Conservation (phyloP, 768 basidiomycete species). For the Suillus luteus region DNA sequence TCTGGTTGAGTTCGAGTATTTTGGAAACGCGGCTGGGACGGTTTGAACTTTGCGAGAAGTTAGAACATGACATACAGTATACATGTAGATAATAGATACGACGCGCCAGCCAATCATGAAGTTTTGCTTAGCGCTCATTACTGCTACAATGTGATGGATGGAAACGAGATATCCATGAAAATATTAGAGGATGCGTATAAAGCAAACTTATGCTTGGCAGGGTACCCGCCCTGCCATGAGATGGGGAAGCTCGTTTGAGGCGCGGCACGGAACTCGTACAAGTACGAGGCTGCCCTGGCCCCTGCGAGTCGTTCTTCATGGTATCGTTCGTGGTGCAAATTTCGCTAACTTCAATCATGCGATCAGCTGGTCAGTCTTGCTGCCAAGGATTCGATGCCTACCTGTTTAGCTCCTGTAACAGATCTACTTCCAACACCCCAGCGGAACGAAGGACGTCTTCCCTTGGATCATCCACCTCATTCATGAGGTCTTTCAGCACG, state of each 20-base stretch:
- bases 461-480: conserved; percentile 3
- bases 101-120: background rate
- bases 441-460: conserved; percentile 9
- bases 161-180: too few species aligned
- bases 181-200: too few species aligned
- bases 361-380: background rate
- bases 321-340: background rate
- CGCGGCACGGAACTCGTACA: background rate
- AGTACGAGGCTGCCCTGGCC: background rate
- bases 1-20: too few species aligned
- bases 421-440: conserved; percentile 16
- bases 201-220: too few species aligned
- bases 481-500: conserved; percentile 8
- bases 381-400: background rate
- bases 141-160: background rate
- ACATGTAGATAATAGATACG: too few species aligned
- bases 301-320: background rate
- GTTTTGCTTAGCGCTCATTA: background rate
- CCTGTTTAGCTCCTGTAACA: background rate
- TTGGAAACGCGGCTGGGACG: too few species aligned
- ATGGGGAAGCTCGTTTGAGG: background rate
- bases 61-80: too few species aligned
- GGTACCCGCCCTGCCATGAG: too few species aligned
- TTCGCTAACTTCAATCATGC: background rate
- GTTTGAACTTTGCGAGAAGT: too few species aligned